Evolutionary conservation across 805 yeast species (phyloP), one percentile per base, ranked within the genome.

Genomic region (Pichia californica): DNA sequence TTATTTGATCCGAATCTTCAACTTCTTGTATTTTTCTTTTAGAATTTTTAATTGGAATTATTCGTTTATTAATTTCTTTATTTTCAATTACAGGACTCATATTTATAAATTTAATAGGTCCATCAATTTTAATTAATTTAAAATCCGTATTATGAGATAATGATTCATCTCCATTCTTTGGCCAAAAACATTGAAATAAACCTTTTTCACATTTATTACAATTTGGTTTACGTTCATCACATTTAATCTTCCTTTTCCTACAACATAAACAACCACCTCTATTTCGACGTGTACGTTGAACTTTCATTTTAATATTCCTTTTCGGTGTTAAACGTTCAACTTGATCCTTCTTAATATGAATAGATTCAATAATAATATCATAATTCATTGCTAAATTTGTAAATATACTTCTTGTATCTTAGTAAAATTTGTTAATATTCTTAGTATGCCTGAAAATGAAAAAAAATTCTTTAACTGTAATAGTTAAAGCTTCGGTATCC

Each of bases 201-300:
- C 40, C 35, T 27, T 33, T 41, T 25, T 21, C 40, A 35, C 61
- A 57, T 8, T 44, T 31, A 2, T 31, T 20, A 38, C 61, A 57
- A 3, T 14, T 27, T 4, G 57, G 56, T 35, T 52, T 53, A 1
- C 28, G 18, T 16, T 53, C 60, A 39, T 52, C 57, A 41, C 61
- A 57, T 41, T 57, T 57, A 41, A 56, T 45, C 23, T 53, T 49
- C 27, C 61, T 42, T 34, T 57, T 57, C 11, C 60, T 47, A 36
- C 60, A 57, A 31, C 60, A 57, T 14, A 57, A 38, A 43, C 61
- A 57, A 2, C 61, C 61, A 8, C 40, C 47, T 40, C 45, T 47
- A 10, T 38, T 43, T 21, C 46, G 21, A 21, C 18, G 27, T 13
- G 5, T 31, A 8, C 44, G 19, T 14, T 9, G 18, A 14, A 23